Conservation (phyloP, 2,329 filamentous ascomycete genomes). For the Aspergillus japonicus region DNA sequence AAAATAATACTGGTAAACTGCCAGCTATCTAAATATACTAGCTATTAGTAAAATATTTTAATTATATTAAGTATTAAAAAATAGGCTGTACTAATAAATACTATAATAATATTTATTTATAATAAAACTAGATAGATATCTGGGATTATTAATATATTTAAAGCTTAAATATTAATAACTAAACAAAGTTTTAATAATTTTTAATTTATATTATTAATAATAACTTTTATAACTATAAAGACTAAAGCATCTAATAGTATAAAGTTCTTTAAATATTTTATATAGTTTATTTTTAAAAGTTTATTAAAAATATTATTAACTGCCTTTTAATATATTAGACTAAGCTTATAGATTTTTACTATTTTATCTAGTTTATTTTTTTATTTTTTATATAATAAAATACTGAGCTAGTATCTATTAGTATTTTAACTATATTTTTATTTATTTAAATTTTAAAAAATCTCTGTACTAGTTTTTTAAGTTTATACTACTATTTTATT, state of each 20-base stretch:
- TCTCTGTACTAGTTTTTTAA: neutral
- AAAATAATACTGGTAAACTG: too few species aligned
- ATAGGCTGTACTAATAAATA: too few species aligned
- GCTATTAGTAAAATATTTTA: too few species aligned
- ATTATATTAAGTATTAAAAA: too few species aligned
- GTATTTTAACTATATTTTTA: too few species aligned
- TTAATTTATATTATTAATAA: neutral
- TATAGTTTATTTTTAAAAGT: neutral
- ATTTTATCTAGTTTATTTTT: neutral
- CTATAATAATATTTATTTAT: neutral
- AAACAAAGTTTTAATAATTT: neutral
- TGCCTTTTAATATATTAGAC: neutral
- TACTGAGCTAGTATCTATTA: too few species aligned
- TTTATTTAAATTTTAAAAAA: too few species aligned
- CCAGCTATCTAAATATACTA: too few species aligned
- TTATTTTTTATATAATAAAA: too few species aligned
- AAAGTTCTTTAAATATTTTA: neutral
- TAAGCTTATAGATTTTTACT: neutral
- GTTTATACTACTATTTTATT: neutral
- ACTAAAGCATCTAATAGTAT: neutral
- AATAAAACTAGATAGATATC: neutral
- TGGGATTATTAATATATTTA: too few species aligned
- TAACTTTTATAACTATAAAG: neutral
- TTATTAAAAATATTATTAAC: neutral
- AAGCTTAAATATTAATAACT: conserved; percentile 1